Evolutionary conservation across 2,329 filamentous ascomycete genomes (phyloP).

Genomic region (Monosporascus sp.): DNA sequence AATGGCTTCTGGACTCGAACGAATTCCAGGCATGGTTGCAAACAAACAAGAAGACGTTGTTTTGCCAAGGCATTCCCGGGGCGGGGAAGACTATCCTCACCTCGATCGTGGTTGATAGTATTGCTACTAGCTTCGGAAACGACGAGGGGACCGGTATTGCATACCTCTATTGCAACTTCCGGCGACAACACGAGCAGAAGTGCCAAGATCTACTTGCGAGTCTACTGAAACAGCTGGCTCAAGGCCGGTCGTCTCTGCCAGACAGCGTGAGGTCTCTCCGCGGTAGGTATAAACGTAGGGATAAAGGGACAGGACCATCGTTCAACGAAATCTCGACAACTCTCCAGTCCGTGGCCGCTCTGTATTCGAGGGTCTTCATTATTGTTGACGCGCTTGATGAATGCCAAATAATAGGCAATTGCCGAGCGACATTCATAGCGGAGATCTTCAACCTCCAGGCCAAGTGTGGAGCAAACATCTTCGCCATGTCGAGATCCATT

Average conservation of each 20-base stretch:
- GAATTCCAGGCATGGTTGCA: too few species aligned
- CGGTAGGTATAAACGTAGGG: conserved; percentile 8
- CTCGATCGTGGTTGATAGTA: conserved; percentile 35
- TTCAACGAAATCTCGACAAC: conserved; percentile 11
- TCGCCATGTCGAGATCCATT: conserved; percentile 12
- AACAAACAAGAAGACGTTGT: too few species aligned
- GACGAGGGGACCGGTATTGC: conserved; percentile 26
- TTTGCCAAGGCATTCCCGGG: conserved; percentile 43
- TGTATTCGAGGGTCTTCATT: conserved; percentile 17
- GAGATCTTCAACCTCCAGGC: conserved; percentile 7
- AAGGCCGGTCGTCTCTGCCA: conserved; percentile 16
- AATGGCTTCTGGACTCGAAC: too few species aligned
- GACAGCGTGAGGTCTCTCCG: conserved; percentile 21
- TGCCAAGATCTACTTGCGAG: conserved; percentile 25
- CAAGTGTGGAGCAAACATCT: conserved; percentile 5
- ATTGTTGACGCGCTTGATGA: conserved; percentile 16
- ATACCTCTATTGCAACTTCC: conserved; percentile 43
- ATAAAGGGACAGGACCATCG: conserved; percentile 17
- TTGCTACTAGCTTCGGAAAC: conserved; percentile 19
- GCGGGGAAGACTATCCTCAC: conserved; percentile 44
- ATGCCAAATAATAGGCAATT: conserved; percentile 2
- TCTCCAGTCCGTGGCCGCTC: conserved; percentile 8
- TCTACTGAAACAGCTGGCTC: conserved; percentile 33
- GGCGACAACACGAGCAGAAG: conserved; percentile 31
- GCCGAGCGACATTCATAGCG: conserved; percentile 5